These are phyloP conservation scores for Rhodomyrtus tomentosa DNA, from an alignment of 345 rosid species.

Conservation along the genomic window DNA sequence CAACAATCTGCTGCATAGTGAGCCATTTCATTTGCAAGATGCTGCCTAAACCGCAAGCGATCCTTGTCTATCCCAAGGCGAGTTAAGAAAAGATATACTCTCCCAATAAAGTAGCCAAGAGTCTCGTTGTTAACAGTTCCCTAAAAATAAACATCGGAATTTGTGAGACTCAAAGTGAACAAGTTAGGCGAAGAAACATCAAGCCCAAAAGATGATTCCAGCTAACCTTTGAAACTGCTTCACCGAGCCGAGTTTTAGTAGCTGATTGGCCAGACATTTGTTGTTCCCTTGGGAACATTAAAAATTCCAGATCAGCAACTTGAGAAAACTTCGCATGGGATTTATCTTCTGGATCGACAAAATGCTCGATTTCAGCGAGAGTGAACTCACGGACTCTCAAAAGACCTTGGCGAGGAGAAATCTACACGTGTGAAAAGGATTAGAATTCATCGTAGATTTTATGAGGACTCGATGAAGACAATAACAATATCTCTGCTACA, in stretches of 20 bases:
- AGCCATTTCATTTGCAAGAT: slow-evolving; percentile 98
- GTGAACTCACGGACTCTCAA: slow-evolving; percentile 92
- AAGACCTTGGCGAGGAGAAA: slow-evolving; percentile 99
- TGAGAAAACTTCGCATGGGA: slow-evolving; percentile 76
- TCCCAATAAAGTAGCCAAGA: slow-evolving; percentile 91
- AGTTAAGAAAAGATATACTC: slow-evolving; percentile 81
- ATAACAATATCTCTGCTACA: background rate
- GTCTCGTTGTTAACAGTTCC: slow-evolving; percentile 92
- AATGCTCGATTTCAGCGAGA: slow-evolving; percentile 92
- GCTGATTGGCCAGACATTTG: slow-evolving; percentile 90
- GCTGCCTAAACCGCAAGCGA: slow-evolving; percentile 84
- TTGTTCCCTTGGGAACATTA: slow-evolving; percentile 86
- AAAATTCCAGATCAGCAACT: slow-evolving; percentile 55
- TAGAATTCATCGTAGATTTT: background rate
- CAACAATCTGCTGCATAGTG: slow-evolving; percentile 98
- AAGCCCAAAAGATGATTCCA: background rate
- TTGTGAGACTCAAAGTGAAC: background rate
- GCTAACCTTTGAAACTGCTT: slow-evolving; percentile 72
- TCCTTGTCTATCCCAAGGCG: slow-evolving; percentile 70
- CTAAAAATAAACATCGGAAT: slow-evolving; percentile 18
- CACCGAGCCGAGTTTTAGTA: slow-evolving; percentile 41
- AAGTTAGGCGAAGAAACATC: background rate
- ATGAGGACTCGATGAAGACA: background rate
- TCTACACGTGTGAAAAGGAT: slow-evolving; percentile 21
- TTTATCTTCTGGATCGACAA: slow-evolving; percentile 94